Base-by-base conservation (phyloP, 2,329 filamentous ascomycete genomes). In the Pseudogymnoascus sp. region DNA sequence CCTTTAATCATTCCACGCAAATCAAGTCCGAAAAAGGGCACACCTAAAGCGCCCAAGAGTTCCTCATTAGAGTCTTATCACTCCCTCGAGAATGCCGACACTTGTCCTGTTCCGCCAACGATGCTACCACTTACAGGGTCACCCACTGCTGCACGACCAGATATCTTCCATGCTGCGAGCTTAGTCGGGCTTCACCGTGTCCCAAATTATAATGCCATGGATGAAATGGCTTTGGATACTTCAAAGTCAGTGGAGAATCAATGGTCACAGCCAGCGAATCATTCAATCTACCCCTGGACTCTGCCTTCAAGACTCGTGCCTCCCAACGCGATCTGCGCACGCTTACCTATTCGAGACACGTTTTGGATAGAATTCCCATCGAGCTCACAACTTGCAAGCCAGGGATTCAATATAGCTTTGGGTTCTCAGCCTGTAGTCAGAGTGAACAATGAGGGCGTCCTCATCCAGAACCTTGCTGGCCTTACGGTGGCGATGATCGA, bases 281-380 rank as follows among this genome's bases (percentile, higher is more conserved):
- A 93, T 74, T 93, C 89, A 0, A 88, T 90, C 70, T 98, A 92
- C 72, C 95, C 95, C 0, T 98, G 93, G 93, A 98, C 95, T 0
- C 79, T 99, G 0, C 93, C 95, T 0, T 79, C 81, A 1, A 81
- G 85, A 25, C 80, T 96, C 69, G 82, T 97, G 2, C 92, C 93
- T 0, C 76, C 79, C 8, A 86, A 96, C 71, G 93, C 90, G 0
- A 88, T 83, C n/a, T 96, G 91, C 69, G 82, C 88, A 4, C 85
- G 84, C 11, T 87, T 96, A 68, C 81, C 85, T 4, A 80, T 86
- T 64, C 88, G 89, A 16, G 81, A 88, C 8, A 89, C 91, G 2
- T 87, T 95, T 19, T 79, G 79, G 62, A 83, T 88, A 63, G 85
- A 88, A 69, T 88, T 88, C 69, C 83, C 85, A 1, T 75, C 79